phyloP scores from a whole-genome alignment of 306 rosid species.

The Rosa rugosa region DNA sequence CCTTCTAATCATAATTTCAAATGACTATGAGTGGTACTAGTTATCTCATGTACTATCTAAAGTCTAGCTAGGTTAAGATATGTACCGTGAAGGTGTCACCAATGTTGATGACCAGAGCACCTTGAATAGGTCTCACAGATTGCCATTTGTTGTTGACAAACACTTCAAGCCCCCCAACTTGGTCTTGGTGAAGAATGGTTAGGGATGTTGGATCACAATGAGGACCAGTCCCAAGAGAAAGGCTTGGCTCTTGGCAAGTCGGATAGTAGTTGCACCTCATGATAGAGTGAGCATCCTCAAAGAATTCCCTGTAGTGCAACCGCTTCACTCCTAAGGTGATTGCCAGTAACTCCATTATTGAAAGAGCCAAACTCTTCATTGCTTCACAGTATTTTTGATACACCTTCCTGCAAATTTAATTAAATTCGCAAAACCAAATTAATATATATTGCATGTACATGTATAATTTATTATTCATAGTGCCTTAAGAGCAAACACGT shows the following conservation, averaged over 20 bases:
- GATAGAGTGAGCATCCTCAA: constrained; percentile 56
- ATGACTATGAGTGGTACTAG: too few relatives aligned
- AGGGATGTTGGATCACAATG: constrained; percentile 80
- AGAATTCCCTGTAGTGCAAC: constrained; percentile 41
- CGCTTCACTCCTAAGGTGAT: constrained; percentile 64
- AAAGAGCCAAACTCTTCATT: constrained; percentile 52
- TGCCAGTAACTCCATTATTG: constrained; percentile 54
- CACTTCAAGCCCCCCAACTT: constrained; percentile 71
- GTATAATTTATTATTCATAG: background rate
- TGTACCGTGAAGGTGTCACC: constrained; percentile 70
- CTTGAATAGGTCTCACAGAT: constrained; percentile 43
- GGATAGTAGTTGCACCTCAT: constrained; percentile 86
- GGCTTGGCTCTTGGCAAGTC: constrained; percentile 44
- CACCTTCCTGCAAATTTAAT: constrained; percentile 27
- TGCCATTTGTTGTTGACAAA: constrained; percentile 57
- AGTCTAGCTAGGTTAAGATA: background rate
- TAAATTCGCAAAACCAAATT: background rate
- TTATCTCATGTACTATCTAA: too few relatives aligned
- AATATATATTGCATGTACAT: background rate
- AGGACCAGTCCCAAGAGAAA: constrained; percentile 69
- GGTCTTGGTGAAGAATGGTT: constrained; percentile 76
- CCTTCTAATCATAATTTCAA: too few relatives aligned
- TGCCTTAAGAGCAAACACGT: background rate
- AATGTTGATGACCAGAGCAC: constrained; percentile 64
- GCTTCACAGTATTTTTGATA: constrained; percentile 64